A percentile compares a stretch with the other conserved stretches of the same genome.
Conservation (phyloP, 768 basidiomycete genomes). For the Auricularia sp. region DNA sequence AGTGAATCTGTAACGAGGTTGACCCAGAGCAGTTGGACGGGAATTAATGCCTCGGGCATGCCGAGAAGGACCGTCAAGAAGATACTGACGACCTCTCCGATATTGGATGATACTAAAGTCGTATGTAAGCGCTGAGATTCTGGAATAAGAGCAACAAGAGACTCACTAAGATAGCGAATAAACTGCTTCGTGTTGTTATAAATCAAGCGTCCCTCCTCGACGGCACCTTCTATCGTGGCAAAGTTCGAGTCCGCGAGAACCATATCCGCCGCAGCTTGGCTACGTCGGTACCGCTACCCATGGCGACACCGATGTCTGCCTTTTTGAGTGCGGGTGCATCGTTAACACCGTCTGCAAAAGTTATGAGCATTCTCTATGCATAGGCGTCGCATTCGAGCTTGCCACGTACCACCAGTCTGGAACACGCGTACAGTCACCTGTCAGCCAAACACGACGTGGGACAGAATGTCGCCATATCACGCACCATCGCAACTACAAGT, state of each 20-base stretch:
- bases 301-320: slow-evolving; percentile 96
- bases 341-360: slow-evolving; percentile 84
- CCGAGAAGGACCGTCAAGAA: slow-evolving; percentile 95
- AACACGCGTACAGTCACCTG: background rate
- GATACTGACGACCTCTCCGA: slow-evolving; percentile 90
- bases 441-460: background rate
- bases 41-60: slow-evolving; percentile 99
- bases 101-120: slow-evolving; percentile 13
- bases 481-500: slow-evolving; percentile 90
- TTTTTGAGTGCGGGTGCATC: slow-evolving; percentile 95
- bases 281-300: slow-evolving; percentile 98
- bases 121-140: slow-evolving; percentile 5
- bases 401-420: slow-evolving; percentile 2
- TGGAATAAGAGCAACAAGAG: background rate
- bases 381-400: background rate
- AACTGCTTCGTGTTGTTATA: slow-evolving; percentile 99
- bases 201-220: slow-evolving; percentile 94
- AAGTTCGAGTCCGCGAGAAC: slow-evolving; percentile 96
- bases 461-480: slow-evolving; percentile 9
- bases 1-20: slow-evolving; percentile 95
- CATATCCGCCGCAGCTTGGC: slow-evolving; percentile 97
- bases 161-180: slow-evolving; percentile 92
- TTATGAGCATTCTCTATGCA: slow-evolving; percentile 2
- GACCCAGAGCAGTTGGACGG: slow-evolving; percentile 96
- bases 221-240: slow-evolving; percentile 89